phyloP scores from a whole-genome alignment of 2,329 filamentous ascomycete genomes.

The Malbranchea zuffiana region DNA sequence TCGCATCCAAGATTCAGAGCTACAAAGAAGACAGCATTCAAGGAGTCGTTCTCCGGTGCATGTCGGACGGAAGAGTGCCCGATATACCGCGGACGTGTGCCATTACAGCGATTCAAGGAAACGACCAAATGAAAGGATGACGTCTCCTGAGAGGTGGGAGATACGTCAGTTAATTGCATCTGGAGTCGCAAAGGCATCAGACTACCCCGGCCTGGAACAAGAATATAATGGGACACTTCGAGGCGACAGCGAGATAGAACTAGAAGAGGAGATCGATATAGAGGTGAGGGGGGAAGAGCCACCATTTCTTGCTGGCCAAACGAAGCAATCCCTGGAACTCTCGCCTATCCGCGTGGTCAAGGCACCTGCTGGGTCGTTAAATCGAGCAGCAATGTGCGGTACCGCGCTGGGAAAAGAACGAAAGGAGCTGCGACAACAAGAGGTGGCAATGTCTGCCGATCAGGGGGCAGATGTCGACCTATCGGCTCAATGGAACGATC shows the following conservation, averaged over 20 bases:
- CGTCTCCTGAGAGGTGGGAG: constrained; percentile 93
- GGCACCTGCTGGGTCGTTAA: constrained; percentile 90
- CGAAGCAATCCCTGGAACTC: constrained; percentile 86
- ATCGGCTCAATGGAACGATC: constrained; percentile 87
- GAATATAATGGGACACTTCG: constrained; percentile 80
- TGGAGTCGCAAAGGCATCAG: constrained; percentile 78
- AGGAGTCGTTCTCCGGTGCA: constrained; percentile 40
- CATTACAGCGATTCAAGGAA: constrained; percentile 45
- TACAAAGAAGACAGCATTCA: too few relatives aligned
- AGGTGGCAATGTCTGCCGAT: constrained; percentile 64
- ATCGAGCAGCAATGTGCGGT: constrained; percentile 87
- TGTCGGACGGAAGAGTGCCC: constrained; percentile 57
- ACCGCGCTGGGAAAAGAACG: constrained; percentile 79
- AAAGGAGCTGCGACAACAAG: constrained; percentile 76
- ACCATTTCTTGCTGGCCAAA: constrained; percentile 92
- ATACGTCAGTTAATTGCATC: constrained; percentile 93
- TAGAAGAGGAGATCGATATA: constrained; percentile 94
- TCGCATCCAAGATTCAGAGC: too few relatives aligned
- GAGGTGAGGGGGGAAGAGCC: constrained; percentile 93
- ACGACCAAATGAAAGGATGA: constrained; percentile 59
- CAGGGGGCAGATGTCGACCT: constrained; percentile 68
- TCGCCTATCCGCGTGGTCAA: constrained; percentile 95
- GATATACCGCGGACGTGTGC: too few relatives aligned
- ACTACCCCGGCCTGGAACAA: constrained; percentile 88
- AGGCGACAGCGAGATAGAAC: constrained; percentile 75